A percentile compares a stretch with the other conserved stretches of the same genome.
Evolutionary conservation across 148 eudicot species (phyloP).

Genomic region (Pouteria glomerata): DNA sequence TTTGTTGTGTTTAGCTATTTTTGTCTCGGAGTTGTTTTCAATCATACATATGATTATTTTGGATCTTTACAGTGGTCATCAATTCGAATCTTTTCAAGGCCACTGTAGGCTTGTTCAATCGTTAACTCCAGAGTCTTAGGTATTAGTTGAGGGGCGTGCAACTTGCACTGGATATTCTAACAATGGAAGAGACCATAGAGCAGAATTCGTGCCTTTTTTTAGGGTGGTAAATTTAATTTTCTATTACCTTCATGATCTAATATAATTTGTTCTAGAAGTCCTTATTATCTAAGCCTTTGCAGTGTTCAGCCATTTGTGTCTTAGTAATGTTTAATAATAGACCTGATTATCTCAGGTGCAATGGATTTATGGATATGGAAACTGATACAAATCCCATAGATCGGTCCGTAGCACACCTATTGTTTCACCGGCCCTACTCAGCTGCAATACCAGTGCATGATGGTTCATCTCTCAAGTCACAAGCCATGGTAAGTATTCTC

Average conservation of each 20-base stretch:
- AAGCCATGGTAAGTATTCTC: slow-evolving; percentile 32
- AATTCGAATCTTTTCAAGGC: too few relatives aligned
- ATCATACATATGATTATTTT: too few relatives aligned
- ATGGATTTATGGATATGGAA: slow-evolving; percentile 73
- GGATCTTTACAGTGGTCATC: too few relatives aligned
- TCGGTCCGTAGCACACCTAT: slow-evolving; percentile 86
- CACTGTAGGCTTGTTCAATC: too few relatives aligned
- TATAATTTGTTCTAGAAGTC: neutral
- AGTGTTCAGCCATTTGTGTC: neutral
- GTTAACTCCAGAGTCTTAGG: too few relatives aligned
- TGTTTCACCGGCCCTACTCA: slow-evolving; percentile 77
- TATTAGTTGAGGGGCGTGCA: too few relatives aligned
- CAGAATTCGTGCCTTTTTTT: neutral
- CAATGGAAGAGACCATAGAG: neutral
- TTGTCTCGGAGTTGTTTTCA: too few relatives aligned
- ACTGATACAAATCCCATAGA: slow-evolving; percentile 94
- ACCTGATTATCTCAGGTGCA: slow-evolving; percentile 33
- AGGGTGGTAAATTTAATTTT: too few relatives aligned
- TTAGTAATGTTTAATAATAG: neutral
- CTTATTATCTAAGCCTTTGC: too few relatives aligned
- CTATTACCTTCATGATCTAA: neutral
- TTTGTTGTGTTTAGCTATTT: too few relatives aligned
- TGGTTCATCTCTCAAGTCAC: slow-evolving; percentile 27
- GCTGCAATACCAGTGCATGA: slow-evolving; percentile 32
- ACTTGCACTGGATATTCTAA: too few relatives aligned